phyloP scores from a whole-genome alignment of 805 yeast genomes.

The Candida nemodendra region DNA sequence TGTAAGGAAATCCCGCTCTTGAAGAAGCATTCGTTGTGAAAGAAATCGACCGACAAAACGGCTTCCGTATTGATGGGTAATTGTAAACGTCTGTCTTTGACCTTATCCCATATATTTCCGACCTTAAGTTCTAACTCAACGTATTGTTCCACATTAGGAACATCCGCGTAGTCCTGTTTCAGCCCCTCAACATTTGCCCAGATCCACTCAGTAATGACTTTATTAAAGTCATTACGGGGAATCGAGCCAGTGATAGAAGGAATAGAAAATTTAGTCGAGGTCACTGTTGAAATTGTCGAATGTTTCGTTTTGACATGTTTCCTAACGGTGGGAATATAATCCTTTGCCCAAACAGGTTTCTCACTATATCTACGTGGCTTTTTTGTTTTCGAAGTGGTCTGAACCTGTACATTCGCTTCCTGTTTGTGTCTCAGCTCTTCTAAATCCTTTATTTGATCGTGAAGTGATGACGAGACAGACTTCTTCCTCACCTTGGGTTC shows the following conservation, averaged over 20 bases:
- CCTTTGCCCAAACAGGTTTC: constrained; percentile 85
- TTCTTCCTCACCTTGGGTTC: constrained; percentile 12
- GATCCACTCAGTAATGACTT: constrained; percentile 85
- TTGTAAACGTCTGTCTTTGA: constrained; percentile 57
- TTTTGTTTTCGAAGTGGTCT: constrained; percentile 19
- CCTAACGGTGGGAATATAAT: constrained; percentile 50
- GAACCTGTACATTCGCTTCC: constrained; percentile 24
- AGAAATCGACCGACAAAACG: constrained; percentile 48
- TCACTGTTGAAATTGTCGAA: constrained; percentile 1
- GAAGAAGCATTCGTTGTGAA: constrained; percentile 53
- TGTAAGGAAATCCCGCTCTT: constrained; percentile 65
- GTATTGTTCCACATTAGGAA: constrained; percentile 43
- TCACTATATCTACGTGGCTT: constrained; percentile 62
- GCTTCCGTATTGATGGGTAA: constrained; percentile 71
- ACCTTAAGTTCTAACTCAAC: constrained; percentile 75
- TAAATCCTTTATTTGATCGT: constrained; percentile 26
- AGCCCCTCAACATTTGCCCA: constrained; percentile 76
- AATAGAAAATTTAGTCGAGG: constrained; percentile 22
- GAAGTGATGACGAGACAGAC: constrained; percentile 13
- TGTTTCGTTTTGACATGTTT: constrained; percentile 5
- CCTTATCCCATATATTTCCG: constrained; percentile 67
- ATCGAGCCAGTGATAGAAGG: constrained; percentile 69
- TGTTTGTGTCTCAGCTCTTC: constrained; percentile 31
- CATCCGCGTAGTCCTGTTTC: constrained; percentile 41
- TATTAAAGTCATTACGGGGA: constrained; percentile 77